A percentile compares a stretch with the other conserved stretches of the same genome.
phyloP scores from a whole-genome alignment of 139 green algal genomes.

The Marvania coccoides region DNA sequence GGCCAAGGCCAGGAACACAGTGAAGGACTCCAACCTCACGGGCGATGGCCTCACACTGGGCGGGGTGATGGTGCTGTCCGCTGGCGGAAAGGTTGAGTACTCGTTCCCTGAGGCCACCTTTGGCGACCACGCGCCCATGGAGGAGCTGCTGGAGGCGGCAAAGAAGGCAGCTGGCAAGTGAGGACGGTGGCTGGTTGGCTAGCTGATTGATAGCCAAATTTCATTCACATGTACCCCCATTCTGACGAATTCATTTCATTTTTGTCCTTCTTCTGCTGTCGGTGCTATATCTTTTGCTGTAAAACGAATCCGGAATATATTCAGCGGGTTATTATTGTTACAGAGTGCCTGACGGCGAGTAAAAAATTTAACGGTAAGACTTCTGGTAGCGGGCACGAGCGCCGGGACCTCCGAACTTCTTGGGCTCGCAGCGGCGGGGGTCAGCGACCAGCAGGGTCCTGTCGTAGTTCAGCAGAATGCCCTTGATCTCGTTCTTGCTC shows the following conservation, averaged over 20 bases:
- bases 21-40: slow-evolving; percentile 23
- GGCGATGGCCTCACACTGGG: slow-evolving; percentile 28
- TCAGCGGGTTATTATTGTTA: neutral
- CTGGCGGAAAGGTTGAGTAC: slow-evolving; percentile 20
- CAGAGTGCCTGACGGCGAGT: too few relatives aligned
- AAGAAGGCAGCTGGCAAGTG: neutral
- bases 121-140: slow-evolving; percentile 31
- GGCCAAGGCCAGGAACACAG: slow-evolving; percentile 8
- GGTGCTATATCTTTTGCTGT: neutral
- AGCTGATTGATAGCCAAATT: neutral
- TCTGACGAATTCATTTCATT: slow-evolving; percentile 1
- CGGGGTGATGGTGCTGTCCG: slow-evolving; percentile 22
- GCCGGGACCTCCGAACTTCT: slow-evolving; percentile 98
- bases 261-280: neutral
- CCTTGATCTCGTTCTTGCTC: slow-evolving; percentile 97
- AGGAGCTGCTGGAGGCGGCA: slow-evolving; percentile 9
- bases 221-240: neutral
- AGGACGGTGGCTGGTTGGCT: neutral
- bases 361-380: slow-evolving; percentile 91
- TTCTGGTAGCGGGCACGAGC: slow-evolving; percentile 96
- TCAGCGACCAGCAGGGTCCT: slow-evolving; percentile 96
- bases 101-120: slow-evolving; percentile 24
- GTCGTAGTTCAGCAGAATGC: slow-evolving; percentile 92
- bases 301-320: neutral
- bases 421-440: slow-evolving; percentile 94